phyloP scores from a whole-genome alignment of 176 grass and related monocot species.

The Sorghum bicolor region Sorghum_bicolor_NCBIv3 NC_012870.2:15181501-15182000 shows the following conservation, averaged over 20 bases:
- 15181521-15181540: too few relatives aligned
- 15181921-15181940: background rate
- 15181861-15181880: background rate
- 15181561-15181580: slow-evolving; percentile 53
- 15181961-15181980: background rate
- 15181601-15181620: background rate
- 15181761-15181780: background rate
- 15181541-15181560: background rate
- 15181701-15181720: slow-evolving; percentile 2
- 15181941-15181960: background rate
- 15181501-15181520: too few relatives aligned
- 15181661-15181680: background rate
- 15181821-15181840: background rate
- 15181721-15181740: background rate
- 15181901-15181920: background rate
- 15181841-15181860: background rate
- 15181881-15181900: background rate
- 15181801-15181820: too few relatives aligned
- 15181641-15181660: background rate
- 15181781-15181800: background rate
- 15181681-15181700: background rate
- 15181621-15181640: background rate
- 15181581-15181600: background rate
- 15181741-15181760: background rate
- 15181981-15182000: background rate